These are phyloP conservation scores for Gossypium gossypioides DNA, from an alignment of 441 rosid species.

Conservation along the genomic window DNA sequence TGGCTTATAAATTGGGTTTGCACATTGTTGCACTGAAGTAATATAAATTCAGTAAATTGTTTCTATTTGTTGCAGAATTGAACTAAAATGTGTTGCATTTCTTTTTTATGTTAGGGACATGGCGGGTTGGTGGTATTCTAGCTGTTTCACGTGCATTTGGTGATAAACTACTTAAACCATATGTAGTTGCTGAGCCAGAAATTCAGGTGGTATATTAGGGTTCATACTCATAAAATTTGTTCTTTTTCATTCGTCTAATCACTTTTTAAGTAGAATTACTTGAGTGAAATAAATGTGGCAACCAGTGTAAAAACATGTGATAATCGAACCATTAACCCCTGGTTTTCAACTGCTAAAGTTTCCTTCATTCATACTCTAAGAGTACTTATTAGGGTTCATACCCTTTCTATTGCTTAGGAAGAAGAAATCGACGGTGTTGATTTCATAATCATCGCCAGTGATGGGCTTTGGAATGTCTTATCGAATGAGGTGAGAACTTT, in stretches of 20 bases:
- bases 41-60: not conserved
- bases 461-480: conserved; percentile 81
- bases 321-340: not conserved
- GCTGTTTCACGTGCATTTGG: conserved; percentile 94
- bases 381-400: not conserved
- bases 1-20: not conserved
- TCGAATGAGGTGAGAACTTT: conserved; percentile 45
- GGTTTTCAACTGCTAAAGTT: not conserved
- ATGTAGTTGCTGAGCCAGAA: conserved; percentile 84
- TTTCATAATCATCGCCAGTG: conserved; percentile 68
- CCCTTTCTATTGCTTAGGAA: conserved; percentile 36
- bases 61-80: not conserved
- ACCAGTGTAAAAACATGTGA: not conserved
- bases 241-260: not conserved
- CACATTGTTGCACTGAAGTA: not conserved
- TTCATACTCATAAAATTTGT: not conserved
- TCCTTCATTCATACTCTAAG: not conserved
- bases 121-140: conserved; percentile 87
- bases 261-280: not conserved
- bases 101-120: conserved; percentile 42
- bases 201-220: conserved; percentile 46
- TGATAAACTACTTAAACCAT: conserved; percentile 66
- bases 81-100: not conserved
- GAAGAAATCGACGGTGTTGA: conserved; percentile 56
- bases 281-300: not conserved